Conservation (phyloP, 345 rosid genomes). For the Syzygium oleosum region DNA sequence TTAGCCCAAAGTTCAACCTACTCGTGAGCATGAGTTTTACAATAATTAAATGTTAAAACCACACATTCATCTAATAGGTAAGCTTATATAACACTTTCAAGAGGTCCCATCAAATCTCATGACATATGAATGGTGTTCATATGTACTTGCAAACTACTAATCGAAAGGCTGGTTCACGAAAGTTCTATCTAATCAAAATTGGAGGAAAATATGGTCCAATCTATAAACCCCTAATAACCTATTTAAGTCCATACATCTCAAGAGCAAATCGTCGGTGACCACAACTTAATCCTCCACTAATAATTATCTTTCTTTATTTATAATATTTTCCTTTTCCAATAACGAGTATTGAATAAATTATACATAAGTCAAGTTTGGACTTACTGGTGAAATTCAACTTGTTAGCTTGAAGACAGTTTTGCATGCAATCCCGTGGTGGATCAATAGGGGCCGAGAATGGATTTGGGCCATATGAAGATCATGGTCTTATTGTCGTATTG, state of each 20-base stretch:
- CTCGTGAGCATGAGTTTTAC: rapidly evolving
- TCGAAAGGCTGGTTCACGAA: neutral
- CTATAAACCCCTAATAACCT: neutral
- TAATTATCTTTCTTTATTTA: no score
- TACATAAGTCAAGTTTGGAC: neutral
- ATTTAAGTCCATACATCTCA: neutral
- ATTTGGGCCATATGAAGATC: neutral
- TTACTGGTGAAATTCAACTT: neutral
- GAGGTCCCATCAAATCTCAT: rapidly evolving
- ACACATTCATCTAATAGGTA: neutral
- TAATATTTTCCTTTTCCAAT: neutral
- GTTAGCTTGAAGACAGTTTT: neutral
- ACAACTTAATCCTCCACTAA: no score
- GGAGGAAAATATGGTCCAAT: neutral
- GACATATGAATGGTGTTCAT: no score
- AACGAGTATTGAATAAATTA: neutral
- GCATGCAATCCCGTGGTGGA: neutral
- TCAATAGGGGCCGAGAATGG: neutral
- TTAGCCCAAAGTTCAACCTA: rapidly evolving
- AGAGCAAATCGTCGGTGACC: neutral
- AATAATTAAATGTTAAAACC: no score
- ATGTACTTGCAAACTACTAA: no score
- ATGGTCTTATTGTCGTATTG: neutral
- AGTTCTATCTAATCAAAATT: no score
- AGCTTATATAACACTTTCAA: no score